Evolutionary conservation across 257 asterid species (phyloP).

Genomic region (Plantago elongata): DNA sequence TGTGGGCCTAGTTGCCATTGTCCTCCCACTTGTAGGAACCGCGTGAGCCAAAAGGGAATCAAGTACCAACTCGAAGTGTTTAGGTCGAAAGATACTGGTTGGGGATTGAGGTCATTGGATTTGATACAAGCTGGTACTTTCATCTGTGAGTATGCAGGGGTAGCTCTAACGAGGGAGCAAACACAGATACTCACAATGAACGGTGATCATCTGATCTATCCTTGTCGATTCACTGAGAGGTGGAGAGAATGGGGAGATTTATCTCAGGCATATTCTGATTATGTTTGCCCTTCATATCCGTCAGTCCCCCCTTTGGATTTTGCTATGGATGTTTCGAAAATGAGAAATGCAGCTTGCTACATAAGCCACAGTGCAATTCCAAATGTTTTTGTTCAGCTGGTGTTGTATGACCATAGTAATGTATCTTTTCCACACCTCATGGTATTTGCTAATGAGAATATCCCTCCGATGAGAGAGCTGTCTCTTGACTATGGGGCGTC

Average conservation of each 20-base stretch:
- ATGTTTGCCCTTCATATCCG: constrained; percentile 36
- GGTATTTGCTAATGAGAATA: constrained; percentile 84
- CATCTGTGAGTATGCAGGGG: constrained; percentile 74
- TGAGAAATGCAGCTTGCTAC: constrained; percentile 62
- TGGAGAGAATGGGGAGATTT: constrained; percentile 68
- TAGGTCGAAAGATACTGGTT: constrained; percentile 79
- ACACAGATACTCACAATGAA: constrained; percentile 61
- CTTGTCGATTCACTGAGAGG: constrained; percentile 51
- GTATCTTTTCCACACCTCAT: constrained; percentile 70
- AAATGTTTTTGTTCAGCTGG: constrained; percentile 65
- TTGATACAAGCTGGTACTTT: constrained; percentile 82
- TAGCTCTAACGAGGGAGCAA: constrained; percentile 69
- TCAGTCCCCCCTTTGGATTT: constrained; percentile 53
- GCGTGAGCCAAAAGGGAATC: constrained; percentile 68
- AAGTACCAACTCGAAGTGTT: constrained; percentile 67
- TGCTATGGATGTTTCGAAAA: constrained; percentile 55
- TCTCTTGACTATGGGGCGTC: constrained; percentile 73
- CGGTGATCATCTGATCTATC: constrained; percentile 69
- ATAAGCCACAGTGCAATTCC: constrained; percentile 52
- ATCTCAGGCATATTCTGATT: constrained; percentile 42
- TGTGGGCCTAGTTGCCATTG: constrained; percentile 71
- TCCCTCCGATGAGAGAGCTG: constrained; percentile 81
- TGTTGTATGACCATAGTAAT: constrained; percentile 63
- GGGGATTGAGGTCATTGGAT: constrained; percentile 87
- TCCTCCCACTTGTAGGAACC: constrained; percentile 56